phyloP scores from a whole-genome alignment of 805 yeast species.

The Cyberlindnera amylophila region DNA sequence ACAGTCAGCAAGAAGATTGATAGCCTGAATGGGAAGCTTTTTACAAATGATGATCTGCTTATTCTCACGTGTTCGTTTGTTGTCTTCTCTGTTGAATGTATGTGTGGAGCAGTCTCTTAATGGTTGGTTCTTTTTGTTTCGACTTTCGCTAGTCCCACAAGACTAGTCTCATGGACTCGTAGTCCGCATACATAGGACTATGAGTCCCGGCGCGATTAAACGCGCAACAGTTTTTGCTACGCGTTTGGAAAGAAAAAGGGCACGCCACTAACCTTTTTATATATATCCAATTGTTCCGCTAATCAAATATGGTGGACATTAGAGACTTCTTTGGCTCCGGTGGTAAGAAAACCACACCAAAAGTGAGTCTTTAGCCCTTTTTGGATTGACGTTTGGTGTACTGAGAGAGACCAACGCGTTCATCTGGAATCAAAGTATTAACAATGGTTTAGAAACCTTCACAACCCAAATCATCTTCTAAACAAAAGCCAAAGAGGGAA shows the following conservation, averaged over 20 bases:
- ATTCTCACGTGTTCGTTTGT: too few relatives aligned
- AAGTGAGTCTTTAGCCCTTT: conserved; percentile 12
- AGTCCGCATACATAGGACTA: neutral
- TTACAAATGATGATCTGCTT: too few relatives aligned
- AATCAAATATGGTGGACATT: conserved; percentile 34
- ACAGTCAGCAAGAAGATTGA: too few relatives aligned
- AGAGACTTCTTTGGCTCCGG: conserved; percentile 35
- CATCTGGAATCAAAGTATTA: too few relatives aligned
- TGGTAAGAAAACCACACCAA: conserved; percentile 11
- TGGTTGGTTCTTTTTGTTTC: too few relatives aligned
- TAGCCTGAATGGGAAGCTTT: too few relatives aligned
- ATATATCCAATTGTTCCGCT: neutral
- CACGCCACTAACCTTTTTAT: too few relatives aligned
- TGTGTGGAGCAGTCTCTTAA: too few relatives aligned
- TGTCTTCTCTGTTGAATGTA: neutral
- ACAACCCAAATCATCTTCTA: conserved; percentile 1
- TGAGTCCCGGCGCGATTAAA: neutral
- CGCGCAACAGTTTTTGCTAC: too few relatives aligned
- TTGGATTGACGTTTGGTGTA: neutral
- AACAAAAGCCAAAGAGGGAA: neutral
- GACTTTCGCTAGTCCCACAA: neutral
- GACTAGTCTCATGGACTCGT: neutral
- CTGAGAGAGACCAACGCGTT: too few relatives aligned
- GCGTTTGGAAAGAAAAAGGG: too few relatives aligned
- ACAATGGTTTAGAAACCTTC: neutral